phyloP scores from a whole-genome alignment of 169 alveolate genomes.

The Theileria equi region DNA sequence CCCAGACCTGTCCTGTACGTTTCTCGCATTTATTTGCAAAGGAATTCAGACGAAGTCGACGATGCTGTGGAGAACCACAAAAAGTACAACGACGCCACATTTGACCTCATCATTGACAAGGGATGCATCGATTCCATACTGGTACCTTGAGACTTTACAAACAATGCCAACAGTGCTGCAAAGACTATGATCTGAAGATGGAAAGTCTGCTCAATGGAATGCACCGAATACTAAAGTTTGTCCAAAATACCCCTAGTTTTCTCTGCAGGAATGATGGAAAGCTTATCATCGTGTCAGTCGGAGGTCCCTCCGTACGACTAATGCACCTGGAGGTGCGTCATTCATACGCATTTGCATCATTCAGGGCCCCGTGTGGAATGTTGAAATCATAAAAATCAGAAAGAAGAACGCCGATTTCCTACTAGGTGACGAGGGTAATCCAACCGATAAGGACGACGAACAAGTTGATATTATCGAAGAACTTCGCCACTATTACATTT shows the following conservation, averaged over 20 bases:
- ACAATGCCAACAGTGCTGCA: slow-evolving; percentile 21
- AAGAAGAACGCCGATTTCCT: slow-evolving; percentile 28
- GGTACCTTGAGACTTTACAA: not conserved
- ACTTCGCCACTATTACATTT: slow-evolving; percentile 15
- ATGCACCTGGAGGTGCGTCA: slow-evolving; percentile 51
- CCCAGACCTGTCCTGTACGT: slow-evolving; percentile 55
- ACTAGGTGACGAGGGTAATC: not conserved
- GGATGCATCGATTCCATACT: slow-evolving; percentile 74
- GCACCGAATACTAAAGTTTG: slow-evolving; percentile 28
- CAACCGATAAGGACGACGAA: slow-evolving; percentile 18
- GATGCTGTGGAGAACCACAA: slow-evolving; percentile 23
- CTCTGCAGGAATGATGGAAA: slow-evolving; percentile 26
- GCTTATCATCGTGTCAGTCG: slow-evolving; percentile 43
- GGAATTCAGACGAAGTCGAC: slow-evolving; percentile 17
- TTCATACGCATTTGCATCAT: not conserved
- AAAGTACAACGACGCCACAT: slow-evolving; percentile 50
- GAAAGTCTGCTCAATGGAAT: slow-evolving; percentile 20
- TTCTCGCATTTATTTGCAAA: not conserved
- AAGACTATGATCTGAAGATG: slow-evolving; percentile 24
- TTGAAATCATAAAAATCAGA: slow-evolving; percentile 17
- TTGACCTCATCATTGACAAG: slow-evolving; percentile 71
- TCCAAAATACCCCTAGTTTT: not conserved
- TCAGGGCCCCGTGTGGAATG: slow-evolving; percentile 24
- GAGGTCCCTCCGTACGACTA: slow-evolving; percentile 46
- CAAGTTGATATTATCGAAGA: slow-evolving; percentile 7